Conservation (phyloP, 768 basidiomycete species). For the Russula griseocarnosa region DNA sequence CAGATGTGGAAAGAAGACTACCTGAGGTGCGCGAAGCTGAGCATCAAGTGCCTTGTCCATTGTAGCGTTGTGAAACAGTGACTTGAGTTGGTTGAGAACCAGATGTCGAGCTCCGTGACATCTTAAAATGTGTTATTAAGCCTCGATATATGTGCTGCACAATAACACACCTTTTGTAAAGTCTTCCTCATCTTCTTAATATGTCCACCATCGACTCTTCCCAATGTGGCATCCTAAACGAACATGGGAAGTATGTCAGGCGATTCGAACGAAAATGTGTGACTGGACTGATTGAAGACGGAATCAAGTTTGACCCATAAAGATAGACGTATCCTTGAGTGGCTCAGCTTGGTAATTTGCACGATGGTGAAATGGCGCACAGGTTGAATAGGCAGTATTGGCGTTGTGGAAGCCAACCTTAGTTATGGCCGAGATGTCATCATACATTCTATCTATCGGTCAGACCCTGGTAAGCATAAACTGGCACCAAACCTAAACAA, state of each 20-base stretch:
- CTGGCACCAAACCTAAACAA: not conserved
- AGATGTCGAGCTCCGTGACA: constrained; percentile 70
- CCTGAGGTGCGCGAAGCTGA: constrained; percentile 53
- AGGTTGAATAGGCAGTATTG: constrained; percentile 41
- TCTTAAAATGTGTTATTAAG: constrained; percentile 41
- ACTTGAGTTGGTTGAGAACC: constrained; percentile 67
- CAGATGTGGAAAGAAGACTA: constrained; percentile 79
- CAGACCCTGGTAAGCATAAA: not conserved
- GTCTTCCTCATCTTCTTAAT: constrained; percentile 74
- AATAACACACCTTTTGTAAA: constrained; percentile 67
- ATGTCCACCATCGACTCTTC: constrained; percentile 71
- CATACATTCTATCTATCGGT: constrained; percentile 72
- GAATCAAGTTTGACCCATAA: constrained; percentile 76
- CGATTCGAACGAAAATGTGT: constrained; percentile 79
- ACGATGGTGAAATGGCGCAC: constrained; percentile 36
- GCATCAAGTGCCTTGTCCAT: constrained; percentile 45
- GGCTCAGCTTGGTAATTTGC: not conserved
- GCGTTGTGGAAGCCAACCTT: constrained; percentile 44
- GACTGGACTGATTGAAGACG: constrained; percentile 75
- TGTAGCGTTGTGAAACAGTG: constrained; percentile 62
- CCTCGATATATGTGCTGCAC: not conserved
- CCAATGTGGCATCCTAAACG: constrained; percentile 61
- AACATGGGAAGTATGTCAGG: constrained; percentile 92
- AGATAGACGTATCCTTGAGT: not conserved
- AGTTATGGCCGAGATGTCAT: constrained; percentile 83